A percentile compares a stretch with the other conserved stretches of the same genome.
Conservation (phyloP, 2,329 filamentous ascomycete species). For the Xylariaceae sp. region DNA sequence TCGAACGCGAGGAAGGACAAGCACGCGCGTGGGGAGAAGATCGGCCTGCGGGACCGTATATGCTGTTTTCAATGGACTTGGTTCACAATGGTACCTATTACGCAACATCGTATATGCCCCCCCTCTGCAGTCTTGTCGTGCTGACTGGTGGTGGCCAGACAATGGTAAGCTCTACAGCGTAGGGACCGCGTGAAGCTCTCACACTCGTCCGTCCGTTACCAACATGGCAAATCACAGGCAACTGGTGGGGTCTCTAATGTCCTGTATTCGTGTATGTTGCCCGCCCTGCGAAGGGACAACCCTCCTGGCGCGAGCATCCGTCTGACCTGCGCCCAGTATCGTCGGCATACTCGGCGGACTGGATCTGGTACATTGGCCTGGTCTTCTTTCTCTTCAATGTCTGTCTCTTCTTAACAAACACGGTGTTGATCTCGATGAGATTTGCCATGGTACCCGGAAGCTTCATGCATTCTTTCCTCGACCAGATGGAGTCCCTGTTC, state of each 20-base stretch:
- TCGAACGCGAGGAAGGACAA: conserved; percentile 21
- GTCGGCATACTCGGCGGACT: conserved; percentile 42
- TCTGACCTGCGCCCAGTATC: conserved; percentile 24
- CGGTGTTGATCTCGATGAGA: conserved; percentile 55
- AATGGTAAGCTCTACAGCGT: conserved; percentile 20
- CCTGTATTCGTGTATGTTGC: conserved; percentile 41
- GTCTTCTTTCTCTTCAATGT: conserved; percentile 58
- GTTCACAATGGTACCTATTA: conserved; percentile 53
- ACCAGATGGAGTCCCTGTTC: conserved; percentile 73
- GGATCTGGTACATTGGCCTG: conserved; percentile 51
- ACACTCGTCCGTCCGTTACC: too few species aligned
- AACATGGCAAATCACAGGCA: too few species aligned
- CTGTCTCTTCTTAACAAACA: conserved; percentile 54
- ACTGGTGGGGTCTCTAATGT: conserved; percentile 50
- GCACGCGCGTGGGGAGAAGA: conserved; percentile 21
- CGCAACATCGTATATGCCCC: too few species aligned
- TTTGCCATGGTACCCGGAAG: conserved; percentile 65
- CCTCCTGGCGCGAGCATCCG: too few species aligned
- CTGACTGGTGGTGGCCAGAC: conserved; percentile 18
- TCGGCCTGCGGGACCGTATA: conserved; percentile 42
- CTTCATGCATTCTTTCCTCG: conserved; percentile 63
- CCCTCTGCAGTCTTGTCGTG: background rate
- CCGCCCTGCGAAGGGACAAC: background rate
- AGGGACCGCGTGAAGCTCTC: too few species aligned
- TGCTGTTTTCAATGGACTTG: conserved; percentile 62